A percentile compares a stretch with the other conserved stretches of the same genome.
Conservation (phyloP, 345 rosid genomes). For the Brassica rapa region DNA sequence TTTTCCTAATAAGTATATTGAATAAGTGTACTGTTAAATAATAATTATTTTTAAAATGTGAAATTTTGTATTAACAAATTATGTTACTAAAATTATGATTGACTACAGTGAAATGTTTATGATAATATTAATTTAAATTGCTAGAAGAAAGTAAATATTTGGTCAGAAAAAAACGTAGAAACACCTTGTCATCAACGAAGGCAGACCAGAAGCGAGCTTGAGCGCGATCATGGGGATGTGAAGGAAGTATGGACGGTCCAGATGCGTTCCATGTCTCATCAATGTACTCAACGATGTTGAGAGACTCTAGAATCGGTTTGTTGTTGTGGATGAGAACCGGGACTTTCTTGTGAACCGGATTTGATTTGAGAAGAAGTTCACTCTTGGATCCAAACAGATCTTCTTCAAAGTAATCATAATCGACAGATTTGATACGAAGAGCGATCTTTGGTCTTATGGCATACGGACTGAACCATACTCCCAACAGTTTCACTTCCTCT, state of each 20-base stretch:
- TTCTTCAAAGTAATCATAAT: slow-evolving; percentile 40
- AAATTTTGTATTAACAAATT: too few species aligned
- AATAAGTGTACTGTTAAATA: too few species aligned
- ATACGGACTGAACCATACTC: slow-evolving; percentile 44
- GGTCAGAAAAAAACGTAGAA: too few species aligned
- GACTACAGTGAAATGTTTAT: too few species aligned
- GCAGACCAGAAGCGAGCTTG: slow-evolving; percentile 71
- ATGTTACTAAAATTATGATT: too few species aligned
- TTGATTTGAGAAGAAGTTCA: slow-evolving; percentile 37
- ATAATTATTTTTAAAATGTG: too few species aligned
- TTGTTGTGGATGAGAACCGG: slow-evolving; percentile 47
- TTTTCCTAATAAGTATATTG: too few species aligned
- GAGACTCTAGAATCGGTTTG: slow-evolving; percentile 39
- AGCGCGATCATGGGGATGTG: slow-evolving; percentile 63
- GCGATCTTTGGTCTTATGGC: slow-evolving; percentile 42
- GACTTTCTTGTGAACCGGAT: slow-evolving; percentile 47
- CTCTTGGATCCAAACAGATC: slow-evolving; percentile 46
- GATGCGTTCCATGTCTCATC: slow-evolving; percentile 66
- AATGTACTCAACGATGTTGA: slow-evolving; percentile 42
- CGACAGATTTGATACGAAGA: slow-evolving; percentile 41
- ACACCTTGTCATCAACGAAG: slow-evolving; percentile 57
- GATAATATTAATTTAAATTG: too few species aligned
- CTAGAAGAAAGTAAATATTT: too few species aligned
- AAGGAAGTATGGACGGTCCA: slow-evolving; percentile 57
- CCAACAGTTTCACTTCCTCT: slow-evolving; percentile 45